Evolutionary conservation across 1,284 basidiomycete genomes (phyloP).

Genomic region (Cystobasidium pallidum): DNA sequence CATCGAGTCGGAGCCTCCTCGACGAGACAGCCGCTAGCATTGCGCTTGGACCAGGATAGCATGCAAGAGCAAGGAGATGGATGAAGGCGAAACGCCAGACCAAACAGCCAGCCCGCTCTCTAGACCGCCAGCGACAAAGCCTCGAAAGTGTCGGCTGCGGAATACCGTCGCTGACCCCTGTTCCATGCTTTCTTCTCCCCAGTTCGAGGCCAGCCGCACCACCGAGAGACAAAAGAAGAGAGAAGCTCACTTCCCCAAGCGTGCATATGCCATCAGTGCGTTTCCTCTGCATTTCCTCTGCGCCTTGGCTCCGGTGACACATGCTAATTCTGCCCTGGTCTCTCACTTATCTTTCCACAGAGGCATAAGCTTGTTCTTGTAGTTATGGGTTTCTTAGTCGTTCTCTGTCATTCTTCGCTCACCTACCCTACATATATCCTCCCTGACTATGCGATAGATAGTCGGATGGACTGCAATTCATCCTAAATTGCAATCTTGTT

Average conservation of each 20-base stretch:
- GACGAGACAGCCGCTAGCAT: not conserved
- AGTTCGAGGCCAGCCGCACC: conserved; percentile 80
- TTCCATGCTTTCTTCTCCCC: conserved; percentile 36
- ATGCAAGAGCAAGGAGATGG: too few relatives aligned
- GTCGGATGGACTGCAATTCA: conserved; percentile 22
- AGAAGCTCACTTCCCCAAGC: conserved; percentile 83
- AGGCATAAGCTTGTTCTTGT: conserved; percentile 34
- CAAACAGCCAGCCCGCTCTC: not conserved
- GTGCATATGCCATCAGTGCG: conserved; percentile 59
- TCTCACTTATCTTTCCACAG: conserved; percentile 1
- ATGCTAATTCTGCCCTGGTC: not conserved
- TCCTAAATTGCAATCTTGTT: conserved; percentile 1
- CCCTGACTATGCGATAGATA: conserved; percentile 11
- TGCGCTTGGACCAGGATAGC: too few relatives aligned
- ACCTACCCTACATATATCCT: conserved; percentile 16
- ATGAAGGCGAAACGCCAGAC: not conserved
- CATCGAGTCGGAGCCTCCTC: not conserved
- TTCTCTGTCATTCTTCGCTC: conserved; percentile 5
- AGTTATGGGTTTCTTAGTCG: conserved; percentile 6
- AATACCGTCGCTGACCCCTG: not conserved
- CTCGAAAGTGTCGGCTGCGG: not conserved
- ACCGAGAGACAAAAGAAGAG: conserved; percentile 91
- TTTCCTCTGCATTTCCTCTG: conserved; percentile 43
- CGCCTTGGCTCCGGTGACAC: not conserved
- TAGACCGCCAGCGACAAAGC: not conserved